phyloP scores from a whole-genome alignment of 23 red algal genomes.

The Gracilaria gracilis region DNA sequence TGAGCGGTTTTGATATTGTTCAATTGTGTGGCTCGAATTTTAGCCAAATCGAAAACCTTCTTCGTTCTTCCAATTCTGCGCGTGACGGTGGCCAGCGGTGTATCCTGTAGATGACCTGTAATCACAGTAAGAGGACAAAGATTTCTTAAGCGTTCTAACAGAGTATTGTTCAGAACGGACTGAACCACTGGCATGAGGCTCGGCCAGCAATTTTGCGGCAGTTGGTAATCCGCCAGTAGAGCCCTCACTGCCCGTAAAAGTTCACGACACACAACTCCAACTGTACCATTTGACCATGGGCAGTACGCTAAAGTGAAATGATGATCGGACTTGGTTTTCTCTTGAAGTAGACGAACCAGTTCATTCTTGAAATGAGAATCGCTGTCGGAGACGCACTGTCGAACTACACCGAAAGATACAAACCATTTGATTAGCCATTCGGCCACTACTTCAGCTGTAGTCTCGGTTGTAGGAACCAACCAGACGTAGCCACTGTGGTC shows the following conservation, averaged over 20 bases:
- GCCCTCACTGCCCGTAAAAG: not conserved
- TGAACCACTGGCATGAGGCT: slow-evolving; percentile 14
- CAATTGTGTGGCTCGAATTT: too few relatives aligned
- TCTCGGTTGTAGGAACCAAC: not conserved
- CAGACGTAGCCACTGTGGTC: slow-evolving; percentile 42
- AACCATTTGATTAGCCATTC: not conserved
- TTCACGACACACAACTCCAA: slow-evolving; percentile 21
- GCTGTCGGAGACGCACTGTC: slow-evolving; percentile 28
- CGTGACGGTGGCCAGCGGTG: not conserved
- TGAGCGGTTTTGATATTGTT: too few relatives aligned
- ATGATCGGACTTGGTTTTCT: not conserved
- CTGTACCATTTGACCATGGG: slow-evolving; percentile 17
- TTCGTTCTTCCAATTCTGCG: not conserved
- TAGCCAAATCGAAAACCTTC: too few relatives aligned
- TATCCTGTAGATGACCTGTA: not conserved
- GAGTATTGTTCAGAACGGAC: not conserved
- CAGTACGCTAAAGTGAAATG: slow-evolving; percentile 26
- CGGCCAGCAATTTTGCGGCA: slow-evolving; percentile 3
- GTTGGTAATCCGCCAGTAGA: slow-evolving; percentile 23
- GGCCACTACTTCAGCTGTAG: not conserved
- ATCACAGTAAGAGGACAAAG: not conserved
- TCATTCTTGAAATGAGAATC: slow-evolving; percentile 52
- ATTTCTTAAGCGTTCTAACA: not conserved
- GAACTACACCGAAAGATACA: not conserved
- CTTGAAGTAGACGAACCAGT: not conserved